These are phyloP conservation scores for Cylindrodendrum hubeiense DNA, from an alignment of 2,329 filamentous ascomycete species.

Conservation along the genomic window DNA sequence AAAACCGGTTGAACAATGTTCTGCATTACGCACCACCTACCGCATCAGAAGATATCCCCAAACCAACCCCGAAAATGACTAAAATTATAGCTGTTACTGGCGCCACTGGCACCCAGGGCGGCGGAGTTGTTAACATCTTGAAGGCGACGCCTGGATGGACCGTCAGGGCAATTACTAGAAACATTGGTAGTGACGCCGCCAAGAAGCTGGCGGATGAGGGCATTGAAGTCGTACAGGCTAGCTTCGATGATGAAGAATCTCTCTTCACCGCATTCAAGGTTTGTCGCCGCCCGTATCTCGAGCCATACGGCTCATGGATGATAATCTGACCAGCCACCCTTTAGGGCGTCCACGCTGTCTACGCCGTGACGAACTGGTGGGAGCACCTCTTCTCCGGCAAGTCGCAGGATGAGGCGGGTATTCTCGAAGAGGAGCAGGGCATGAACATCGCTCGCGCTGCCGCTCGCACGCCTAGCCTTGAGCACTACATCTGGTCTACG, in stretches of 20 bases:
- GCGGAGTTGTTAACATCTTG: slow-evolving; percentile 18
- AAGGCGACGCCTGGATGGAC: slow-evolving; percentile 15
- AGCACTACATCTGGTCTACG: slow-evolving; percentile 25
- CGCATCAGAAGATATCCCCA: neutral
- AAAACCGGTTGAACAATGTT: neutral
- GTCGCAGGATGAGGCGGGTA: slow-evolving; percentile 11
- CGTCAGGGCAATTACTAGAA: slow-evolving; percentile 15
- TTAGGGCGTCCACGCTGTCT: slow-evolving; percentile 16
- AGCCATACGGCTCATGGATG: neutral
- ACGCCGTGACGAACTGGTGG: slow-evolving; percentile 21
- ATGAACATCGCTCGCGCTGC: slow-evolving; percentile 20
- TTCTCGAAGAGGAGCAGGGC: slow-evolving; percentile 17
- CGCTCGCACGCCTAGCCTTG: slow-evolving; percentile 11
- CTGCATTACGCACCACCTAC: neutral
- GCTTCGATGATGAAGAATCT: slow-evolving; percentile 17
- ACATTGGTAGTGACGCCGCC: slow-evolving; percentile 9
- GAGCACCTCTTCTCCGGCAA: slow-evolving; percentile 22
- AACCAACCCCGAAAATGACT: slow-evolving; percentile 9
- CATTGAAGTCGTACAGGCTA: slow-evolving; percentile 22
- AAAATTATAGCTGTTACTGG: slow-evolving; percentile 18
- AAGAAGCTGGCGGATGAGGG: slow-evolving; percentile 17
- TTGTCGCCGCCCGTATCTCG: neutral
- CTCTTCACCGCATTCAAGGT: slow-evolving; percentile 20
- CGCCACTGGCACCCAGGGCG: slow-evolving; percentile 13
- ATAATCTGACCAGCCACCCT: neutral